Evolutionary conservation across 1,284 basidiomycete genomes (phyloP).

Genomic region (Ustilago tritici): DNA sequence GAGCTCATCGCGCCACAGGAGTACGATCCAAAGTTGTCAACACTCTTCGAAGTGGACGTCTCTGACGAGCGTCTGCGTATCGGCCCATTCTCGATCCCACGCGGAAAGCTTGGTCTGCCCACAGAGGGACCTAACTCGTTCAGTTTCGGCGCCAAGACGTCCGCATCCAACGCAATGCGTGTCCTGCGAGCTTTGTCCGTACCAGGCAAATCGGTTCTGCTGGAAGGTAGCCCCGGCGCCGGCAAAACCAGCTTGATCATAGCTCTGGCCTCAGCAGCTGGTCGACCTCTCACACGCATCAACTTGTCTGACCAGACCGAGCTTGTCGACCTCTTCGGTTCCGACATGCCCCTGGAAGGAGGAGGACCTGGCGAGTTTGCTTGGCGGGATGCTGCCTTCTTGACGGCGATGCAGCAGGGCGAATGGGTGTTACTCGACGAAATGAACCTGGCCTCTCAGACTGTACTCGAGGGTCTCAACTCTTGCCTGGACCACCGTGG

Average conservation of each 20-base stretch:
- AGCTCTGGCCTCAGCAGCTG: conserved; percentile 84
- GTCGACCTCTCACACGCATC: conserved; percentile 89
- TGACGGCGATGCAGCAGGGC: conserved; percentile 82
- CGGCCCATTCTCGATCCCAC: conserved; percentile 81
- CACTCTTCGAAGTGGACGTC: conserved; percentile 71
- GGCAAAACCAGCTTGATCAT: conserved; percentile 95
- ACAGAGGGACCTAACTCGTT: conserved; percentile 72
- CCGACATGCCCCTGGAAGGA: conserved; percentile 93
- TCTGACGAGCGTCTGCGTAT: conserved; percentile 74
- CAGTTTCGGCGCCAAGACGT: conserved; percentile 89
- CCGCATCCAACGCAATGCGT: conserved; percentile 87
- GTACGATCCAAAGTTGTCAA: conserved; percentile 54
- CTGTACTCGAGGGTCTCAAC: conserved; percentile 96
- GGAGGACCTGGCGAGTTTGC: conserved; percentile 91
- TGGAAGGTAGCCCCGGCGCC: conserved; percentile 99
- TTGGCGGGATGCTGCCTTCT: conserved; percentile 97
- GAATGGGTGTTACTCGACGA: conserved; percentile 96
- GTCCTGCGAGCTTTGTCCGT: conserved; percentile 91
- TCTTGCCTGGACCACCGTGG: conserved; percentile 97
- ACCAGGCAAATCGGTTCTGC: conserved; percentile 83
- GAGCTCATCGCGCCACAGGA: conserved; percentile 70
- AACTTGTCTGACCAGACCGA: conserved; percentile 99
- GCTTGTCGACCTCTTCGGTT: conserved; percentile 94
- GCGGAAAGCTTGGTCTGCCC: conserved; percentile 72
- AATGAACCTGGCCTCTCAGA: conserved; percentile 93